Conservation (phyloP, 169 alveolate species). For the Cryptosporidium andersoni region DNA sequence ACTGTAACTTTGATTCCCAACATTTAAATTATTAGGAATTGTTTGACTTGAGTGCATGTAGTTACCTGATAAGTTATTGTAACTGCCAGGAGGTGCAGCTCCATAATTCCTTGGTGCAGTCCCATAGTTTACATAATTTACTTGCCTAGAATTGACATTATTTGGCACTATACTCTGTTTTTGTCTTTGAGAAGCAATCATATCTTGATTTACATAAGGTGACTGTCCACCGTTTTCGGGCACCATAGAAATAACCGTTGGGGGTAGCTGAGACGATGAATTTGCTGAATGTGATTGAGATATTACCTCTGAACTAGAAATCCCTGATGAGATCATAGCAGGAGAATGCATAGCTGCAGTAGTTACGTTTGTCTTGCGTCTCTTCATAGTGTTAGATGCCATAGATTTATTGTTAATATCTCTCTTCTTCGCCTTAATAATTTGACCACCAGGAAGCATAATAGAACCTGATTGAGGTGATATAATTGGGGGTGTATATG, state of each 20-base stretch:
- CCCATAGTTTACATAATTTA: too few relatives aligned
- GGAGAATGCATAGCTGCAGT: not conserved
- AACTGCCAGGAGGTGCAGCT: too few relatives aligned
- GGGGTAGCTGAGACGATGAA: conserved; percentile 1
- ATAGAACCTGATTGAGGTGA: conserved; percentile 22
- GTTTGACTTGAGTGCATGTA: too few relatives aligned
- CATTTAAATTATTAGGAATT: too few relatives aligned
- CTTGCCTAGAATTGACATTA: too few relatives aligned
- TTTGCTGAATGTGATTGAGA: conserved; percentile 1
- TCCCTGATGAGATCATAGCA: conserved; percentile 1
- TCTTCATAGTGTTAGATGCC: conserved; percentile 6
- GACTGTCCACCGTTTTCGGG: not conserved
- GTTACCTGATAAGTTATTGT: too few relatives aligned
- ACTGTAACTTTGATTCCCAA: too few relatives aligned
- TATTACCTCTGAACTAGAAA: conserved; percentile 13
- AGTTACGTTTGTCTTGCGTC: conserved; percentile 35
- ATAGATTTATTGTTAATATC: conserved; percentile 31
- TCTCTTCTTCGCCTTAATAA: conserved; percentile 49
- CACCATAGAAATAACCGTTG: conserved; percentile 19
- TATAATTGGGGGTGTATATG: conserved; percentile 48
- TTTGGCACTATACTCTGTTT: too few relatives aligned
- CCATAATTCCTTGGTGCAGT: too few relatives aligned
- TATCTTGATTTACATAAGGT: not conserved
- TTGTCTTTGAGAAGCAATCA: not conserved
- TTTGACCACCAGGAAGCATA: conserved; percentile 16